A percentile compares a stretch with the other conserved stretches of the same genome.
Conservation (phyloP, 768 basidiomycete genomes). For the Trametes punicea region DNA sequence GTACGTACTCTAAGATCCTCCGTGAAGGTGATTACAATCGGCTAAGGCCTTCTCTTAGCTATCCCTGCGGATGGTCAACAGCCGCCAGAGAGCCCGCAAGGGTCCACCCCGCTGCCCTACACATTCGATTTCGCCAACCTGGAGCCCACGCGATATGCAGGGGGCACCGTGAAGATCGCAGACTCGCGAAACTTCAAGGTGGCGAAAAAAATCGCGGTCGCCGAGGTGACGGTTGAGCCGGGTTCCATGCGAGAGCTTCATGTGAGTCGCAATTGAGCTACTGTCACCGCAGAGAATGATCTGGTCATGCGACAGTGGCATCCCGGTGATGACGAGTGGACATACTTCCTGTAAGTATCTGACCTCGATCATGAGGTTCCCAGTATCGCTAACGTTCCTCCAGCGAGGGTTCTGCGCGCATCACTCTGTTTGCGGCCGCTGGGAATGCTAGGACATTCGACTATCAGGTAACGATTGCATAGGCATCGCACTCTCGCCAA, state of each 20-base stretch:
- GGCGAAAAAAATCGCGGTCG: conserved; percentile 51
- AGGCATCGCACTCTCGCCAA: no score
- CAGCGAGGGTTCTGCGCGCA: conserved; percentile 39
- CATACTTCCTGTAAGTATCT: conserved; percentile 24
- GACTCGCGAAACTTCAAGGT: conserved; percentile 51
- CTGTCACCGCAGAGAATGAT: not conserved
- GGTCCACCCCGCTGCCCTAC: conserved; percentile 42
- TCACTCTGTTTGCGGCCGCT: conserved; percentile 40
- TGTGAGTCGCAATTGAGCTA: not conserved
- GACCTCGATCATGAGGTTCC: not conserved
- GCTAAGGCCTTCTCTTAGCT: conserved; percentile 10
- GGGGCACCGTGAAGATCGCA: conserved; percentile 39
- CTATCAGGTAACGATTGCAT: conserved; percentile 34
- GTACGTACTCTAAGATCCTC: not conserved
- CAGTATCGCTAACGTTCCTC: not conserved
- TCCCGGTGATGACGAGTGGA: conserved; percentile 65
- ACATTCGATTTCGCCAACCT: conserved; percentile 47
- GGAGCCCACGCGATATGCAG: conserved; percentile 40
- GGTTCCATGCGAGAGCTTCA: conserved; percentile 61
- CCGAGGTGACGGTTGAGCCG: conserved; percentile 55
- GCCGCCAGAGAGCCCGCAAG: conserved; percentile 42
- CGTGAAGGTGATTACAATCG: not conserved
- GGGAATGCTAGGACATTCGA: conserved; percentile 40
- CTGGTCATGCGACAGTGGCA: conserved; percentile 50
- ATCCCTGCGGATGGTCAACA: conserved; percentile 31